Percentiles rank a stretch among this genome's conserved stretches.
phyloP scores from a whole-genome alignment of 1,139 yeast genomes.

The Geotrichum reessii region DNA sequence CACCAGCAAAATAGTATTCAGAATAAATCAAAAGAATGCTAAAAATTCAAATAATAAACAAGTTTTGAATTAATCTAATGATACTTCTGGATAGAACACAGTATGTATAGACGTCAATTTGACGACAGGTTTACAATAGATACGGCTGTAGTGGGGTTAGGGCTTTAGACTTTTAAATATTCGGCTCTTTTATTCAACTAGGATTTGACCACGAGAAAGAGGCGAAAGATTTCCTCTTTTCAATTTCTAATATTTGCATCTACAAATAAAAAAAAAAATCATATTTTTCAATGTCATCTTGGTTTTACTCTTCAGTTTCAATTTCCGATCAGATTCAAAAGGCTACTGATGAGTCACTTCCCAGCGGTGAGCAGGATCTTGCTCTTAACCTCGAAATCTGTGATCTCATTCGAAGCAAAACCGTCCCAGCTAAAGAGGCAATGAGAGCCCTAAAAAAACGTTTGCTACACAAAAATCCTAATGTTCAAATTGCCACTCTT shows the following conservation, averaged over 20 bases:
- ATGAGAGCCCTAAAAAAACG: constrained; percentile 79
- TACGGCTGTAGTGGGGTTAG: no score
- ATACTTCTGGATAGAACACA: no score
- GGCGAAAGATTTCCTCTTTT: background rate
- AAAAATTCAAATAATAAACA: no score
- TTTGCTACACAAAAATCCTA: constrained; percentile 62
- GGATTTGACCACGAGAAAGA: background rate
- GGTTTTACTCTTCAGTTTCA: constrained; percentile 53
- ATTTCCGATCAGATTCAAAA: constrained; percentile 62
- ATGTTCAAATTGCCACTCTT: constrained; percentile 66
- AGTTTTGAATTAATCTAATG: no score
- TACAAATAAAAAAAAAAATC: background rate
- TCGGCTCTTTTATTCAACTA: no score
- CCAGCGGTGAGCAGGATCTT: constrained; percentile 85
- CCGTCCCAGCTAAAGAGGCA: constrained; percentile 75
- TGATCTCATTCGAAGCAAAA: constrained; percentile 78
- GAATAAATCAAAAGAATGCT: no score
- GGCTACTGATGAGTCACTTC: constrained; percentile 86
- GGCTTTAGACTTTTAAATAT: no score
- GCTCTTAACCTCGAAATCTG: constrained; percentile 79
- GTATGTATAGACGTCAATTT: no score
- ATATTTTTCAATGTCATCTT: constrained; percentile 36
- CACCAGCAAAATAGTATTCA: no score
- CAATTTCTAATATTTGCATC: background rate
- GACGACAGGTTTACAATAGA: no score